Evolutionary conservation across 805 yeast genomes (phyloP), one percentile per base, ranked within the genome.

Genomic region (Hanseniaspora guilliermondii): DNA sequence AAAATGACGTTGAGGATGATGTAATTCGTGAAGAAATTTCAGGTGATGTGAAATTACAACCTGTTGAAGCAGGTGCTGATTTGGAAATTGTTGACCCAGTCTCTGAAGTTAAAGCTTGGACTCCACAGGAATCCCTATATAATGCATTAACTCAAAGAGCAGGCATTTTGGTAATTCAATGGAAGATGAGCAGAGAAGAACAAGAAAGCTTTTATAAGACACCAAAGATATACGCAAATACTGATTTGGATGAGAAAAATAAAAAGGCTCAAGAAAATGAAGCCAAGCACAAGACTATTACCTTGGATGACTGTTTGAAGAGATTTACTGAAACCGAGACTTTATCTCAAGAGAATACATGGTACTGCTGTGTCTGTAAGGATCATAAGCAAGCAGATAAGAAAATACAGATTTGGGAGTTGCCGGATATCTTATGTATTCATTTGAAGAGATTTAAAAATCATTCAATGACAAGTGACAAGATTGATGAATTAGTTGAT

Each of bases 291-390:
- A 66, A 73, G 55, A 71, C 73, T 35, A 76, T 83, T 21, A 71
- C 85, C 0, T 72, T 91, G 19, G 77, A 79, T 58, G 91, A 85
- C 60, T 91, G 97, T 64, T 65, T 91, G 46, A 75, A 76, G 21
- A 64, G 79, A 56, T 91, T 91, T 62, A 79, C 94, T 19, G 76
- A 78, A 49, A 83, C 94, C 0, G 98, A 91, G 65, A 79, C 88
- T 2, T 73, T 91, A 45, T 87, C 96, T 14, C 84, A 86, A 49
- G 83, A 87, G 53, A 97, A 91, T 67, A 72, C 87, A 35, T 91
- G 97, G 97, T 89, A 82, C 62, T 91, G 98, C 66, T 94, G 96
- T 0, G 69, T 73, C 12, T 91, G 98, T 71, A 80, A 85, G 62
- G 93, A 85, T 52, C 95, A 87, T 62, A 78, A 88, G 56, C 87